Evolutionary conservation across 768 basidiomycete genomes (phyloP).

Genomic region (Mycena metata): DNA sequence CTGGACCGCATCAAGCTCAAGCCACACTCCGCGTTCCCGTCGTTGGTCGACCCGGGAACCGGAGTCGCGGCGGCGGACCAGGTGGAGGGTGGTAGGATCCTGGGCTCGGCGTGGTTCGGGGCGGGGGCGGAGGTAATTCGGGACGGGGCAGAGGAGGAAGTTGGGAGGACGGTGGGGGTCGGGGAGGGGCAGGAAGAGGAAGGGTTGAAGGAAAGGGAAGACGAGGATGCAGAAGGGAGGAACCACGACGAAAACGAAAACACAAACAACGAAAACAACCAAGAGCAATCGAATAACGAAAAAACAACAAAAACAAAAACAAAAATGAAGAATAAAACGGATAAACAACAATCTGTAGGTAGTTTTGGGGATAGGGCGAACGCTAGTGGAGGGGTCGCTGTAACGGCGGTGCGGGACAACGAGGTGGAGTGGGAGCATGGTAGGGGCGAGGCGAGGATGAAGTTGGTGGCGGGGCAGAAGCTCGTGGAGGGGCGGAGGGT

Average conservation of each 20-base stretch:
- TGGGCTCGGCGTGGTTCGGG: constrained; percentile 12
- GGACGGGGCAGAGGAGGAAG: too few relatives aligned
- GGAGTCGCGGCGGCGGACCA: constrained; percentile 1
- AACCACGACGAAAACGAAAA: too few relatives aligned
- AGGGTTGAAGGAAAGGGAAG: neutral
- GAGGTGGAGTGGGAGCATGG: too few relatives aligned
- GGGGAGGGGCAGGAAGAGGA: neutral
- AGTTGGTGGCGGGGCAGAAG: neutral
- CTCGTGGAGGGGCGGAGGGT: neutral
- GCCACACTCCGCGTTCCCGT: constrained; percentile 4
- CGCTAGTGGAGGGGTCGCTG: neutral
- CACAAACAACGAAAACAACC: too few relatives aligned
- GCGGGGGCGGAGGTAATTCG: too few relatives aligned
- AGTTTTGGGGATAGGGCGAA: constrained; percentile 5
- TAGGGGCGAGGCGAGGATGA: neutral
- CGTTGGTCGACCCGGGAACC: constrained; percentile 10
- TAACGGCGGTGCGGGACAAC: neutral
- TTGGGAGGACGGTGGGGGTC: constrained; percentile 1
- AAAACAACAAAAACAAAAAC: constrained; percentile 9
- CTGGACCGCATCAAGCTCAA: neutral
- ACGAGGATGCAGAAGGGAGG: neutral
- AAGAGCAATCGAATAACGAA: too few relatives aligned
- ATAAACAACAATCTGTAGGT: too few relatives aligned
- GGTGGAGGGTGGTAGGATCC: neutral
- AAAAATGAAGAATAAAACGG: neutral